Conservation (phyloP, 2,329 filamentous ascomycete species). For the Sclerotinia spermophila region DNA sequence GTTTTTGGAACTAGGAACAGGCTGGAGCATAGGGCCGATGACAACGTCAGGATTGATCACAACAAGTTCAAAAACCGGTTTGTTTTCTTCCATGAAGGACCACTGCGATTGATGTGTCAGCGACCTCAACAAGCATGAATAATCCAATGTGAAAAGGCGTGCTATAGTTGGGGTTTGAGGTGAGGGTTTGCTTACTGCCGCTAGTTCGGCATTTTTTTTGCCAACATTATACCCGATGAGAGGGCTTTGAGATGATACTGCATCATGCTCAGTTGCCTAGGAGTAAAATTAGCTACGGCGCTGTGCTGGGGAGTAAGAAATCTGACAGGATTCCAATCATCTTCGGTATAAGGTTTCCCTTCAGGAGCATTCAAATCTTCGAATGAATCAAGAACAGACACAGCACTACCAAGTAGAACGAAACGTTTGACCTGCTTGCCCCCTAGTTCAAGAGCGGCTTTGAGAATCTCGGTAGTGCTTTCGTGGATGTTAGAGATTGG, state of each 20-base stretch:
- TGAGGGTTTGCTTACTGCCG: conserved; percentile 39
- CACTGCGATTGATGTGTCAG: conserved; percentile 38
- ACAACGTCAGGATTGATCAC: conserved; percentile 60
- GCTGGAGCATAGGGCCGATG: conserved; percentile 59
- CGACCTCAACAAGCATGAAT: neutral
- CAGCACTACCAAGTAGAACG: conserved; percentile 48
- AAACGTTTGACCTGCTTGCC: conserved; percentile 38
- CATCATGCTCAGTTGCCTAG: conserved; percentile 21
- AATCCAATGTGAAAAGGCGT: neutral
- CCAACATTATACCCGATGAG: conserved; percentile 34
- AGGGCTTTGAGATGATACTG: conserved; percentile 42
- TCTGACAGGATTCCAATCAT: conserved; percentile 50
- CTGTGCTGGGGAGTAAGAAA: conserved; percentile 39
- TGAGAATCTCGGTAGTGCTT: conserved; percentile 64
- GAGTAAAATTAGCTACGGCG: neutral
- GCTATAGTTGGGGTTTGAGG: neutral
- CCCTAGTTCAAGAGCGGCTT: conserved; percentile 58
- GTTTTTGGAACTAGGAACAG: conserved; percentile 54
- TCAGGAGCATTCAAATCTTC: conserved; percentile 49
- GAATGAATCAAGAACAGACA: conserved; percentile 60
- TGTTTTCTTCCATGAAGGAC: conserved; percentile 52
- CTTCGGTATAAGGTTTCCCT: conserved; percentile 48
- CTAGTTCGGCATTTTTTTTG: conserved; percentile 62
- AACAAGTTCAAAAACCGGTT: conserved; percentile 53
- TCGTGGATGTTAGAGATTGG: conserved; percentile 1